Percentiles rank a stretch among this genome's conserved stretches.
phyloP scores from a whole-genome alignment of 2,329 filamentous ascomycete species.

The Kalmusia sp. region DNA sequence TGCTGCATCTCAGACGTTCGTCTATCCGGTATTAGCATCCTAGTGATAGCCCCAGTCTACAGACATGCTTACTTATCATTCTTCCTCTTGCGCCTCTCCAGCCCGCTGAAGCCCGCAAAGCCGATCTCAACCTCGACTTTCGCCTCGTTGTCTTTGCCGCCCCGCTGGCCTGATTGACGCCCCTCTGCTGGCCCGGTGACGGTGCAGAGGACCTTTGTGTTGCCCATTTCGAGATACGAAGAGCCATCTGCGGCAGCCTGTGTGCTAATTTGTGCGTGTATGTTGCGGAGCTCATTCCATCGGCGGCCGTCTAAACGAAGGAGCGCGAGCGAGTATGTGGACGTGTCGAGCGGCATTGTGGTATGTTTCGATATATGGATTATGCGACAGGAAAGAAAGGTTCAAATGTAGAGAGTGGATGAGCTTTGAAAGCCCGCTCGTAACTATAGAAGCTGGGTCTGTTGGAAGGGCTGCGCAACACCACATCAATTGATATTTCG shows the following conservation, averaged over 20 bases:
- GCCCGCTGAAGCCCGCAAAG: conserved; percentile 85
- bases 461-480: neutral
- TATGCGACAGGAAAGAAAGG: no score
- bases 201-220: conserved; percentile 95
- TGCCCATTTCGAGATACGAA: conserved; percentile 94
- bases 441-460: no score
- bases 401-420: no score
- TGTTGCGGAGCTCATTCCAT: conserved; percentile 94
- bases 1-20: conserved; percentile 81
- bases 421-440: no score
- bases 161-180: conserved; percentile 56
- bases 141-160: conserved; percentile 60
- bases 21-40: conserved; percentile 57
- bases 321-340: conserved; percentile 86
- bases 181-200: conserved; percentile 84
- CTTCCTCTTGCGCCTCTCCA: conserved; percentile 80
- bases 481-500: conserved; percentile 9
- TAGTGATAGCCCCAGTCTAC: neutral
- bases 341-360: conserved; percentile 91
- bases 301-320: conserved; percentile 74
- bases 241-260: conserved; percentile 93
- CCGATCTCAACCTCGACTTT: conserved; percentile 82
- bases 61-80: conserved; percentile 73
- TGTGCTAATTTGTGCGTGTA: conserved; percentile 88
- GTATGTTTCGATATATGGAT: neutral